Conservation (phyloP, 345 rosid genomes). For the Euphorbia peplus region DNA sequence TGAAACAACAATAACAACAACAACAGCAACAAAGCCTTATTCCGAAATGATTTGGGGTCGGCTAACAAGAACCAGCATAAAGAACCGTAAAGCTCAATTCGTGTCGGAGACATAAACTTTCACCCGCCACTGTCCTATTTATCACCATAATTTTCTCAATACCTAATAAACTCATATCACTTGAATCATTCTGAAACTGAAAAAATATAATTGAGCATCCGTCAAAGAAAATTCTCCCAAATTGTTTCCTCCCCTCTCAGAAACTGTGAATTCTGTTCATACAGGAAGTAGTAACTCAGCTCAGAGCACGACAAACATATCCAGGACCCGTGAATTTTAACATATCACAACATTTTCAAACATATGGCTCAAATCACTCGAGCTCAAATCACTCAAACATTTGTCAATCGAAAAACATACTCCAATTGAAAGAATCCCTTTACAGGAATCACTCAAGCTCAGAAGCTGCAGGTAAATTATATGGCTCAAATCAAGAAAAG, state of each 20-base stretch:
- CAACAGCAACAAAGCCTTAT: no score
- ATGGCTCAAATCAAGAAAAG: background rate
- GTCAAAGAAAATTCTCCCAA: background rate
- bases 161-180: no score
- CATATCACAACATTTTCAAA: background rate
- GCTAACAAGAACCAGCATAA: no score
- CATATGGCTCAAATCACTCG: background rate
- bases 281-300: no score
- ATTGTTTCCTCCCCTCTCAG: background rate
- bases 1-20: no score
- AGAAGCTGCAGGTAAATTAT: background rate
- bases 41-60: no score
- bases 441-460: background rate
- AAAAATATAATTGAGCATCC: background rate
- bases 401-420: background rate
- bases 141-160: no score
- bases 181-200: conserved; percentile 1
- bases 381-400: background rate
- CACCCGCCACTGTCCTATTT: no score
- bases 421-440: background rate
- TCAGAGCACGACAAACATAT: background rate
- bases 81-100: no score
- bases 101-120: no score
- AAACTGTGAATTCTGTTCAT: no score
- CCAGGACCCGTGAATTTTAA: background rate